These are phyloP conservation scores for Scutellaria barbata DNA, from an alignment of 257 asterid species.

Conservation along the genomic window DNA sequence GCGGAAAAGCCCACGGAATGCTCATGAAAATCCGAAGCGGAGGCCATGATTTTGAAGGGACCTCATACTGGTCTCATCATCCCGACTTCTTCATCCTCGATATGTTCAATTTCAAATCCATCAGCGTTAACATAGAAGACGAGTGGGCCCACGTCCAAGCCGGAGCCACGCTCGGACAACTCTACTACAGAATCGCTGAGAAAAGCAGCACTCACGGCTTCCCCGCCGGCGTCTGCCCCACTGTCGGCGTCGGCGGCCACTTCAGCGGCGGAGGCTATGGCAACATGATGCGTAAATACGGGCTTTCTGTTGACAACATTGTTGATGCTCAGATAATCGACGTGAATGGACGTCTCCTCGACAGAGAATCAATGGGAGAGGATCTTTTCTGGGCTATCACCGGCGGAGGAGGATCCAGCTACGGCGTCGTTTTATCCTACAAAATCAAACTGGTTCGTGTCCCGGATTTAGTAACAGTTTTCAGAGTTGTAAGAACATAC, in stretches of 20 bases:
- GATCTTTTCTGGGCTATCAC: slow-evolving; percentile 57
- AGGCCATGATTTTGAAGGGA: slow-evolving; percentile 54
- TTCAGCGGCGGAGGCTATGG: slow-evolving; percentile 54
- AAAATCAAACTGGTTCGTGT: slow-evolving; percentile 45
- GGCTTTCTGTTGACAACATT: slow-evolving; percentile 49
- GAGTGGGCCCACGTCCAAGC: slow-evolving; percentile 49
- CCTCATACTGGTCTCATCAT: slow-evolving; percentile 42
- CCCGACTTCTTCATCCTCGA: slow-evolving; percentile 49
- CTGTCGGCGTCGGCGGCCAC: slow-evolving; percentile 54
- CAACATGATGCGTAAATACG: slow-evolving; percentile 51
- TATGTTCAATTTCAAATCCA: slow-evolving; percentile 46
- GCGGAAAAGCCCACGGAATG: slow-evolving; percentile 42
- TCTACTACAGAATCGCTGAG: slow-evolving; percentile 43
- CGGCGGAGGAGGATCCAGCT: slow-evolving; percentile 44
- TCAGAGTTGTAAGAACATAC: slow-evolving; percentile 31
- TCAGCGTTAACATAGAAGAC: slow-evolving; percentile 39
- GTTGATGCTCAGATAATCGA: slow-evolving; percentile 46
- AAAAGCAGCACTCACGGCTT: slow-evolving; percentile 41
- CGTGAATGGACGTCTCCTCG: slow-evolving; percentile 42
- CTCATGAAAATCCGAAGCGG: slow-evolving; percentile 54
- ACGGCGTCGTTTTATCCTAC: slow-evolving; percentile 47
- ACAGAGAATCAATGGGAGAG: slow-evolving; percentile 53
- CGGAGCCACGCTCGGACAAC: slow-evolving; percentile 52
- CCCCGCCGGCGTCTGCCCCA: slow-evolving; percentile 53
- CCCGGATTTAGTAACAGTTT: slow-evolving; percentile 38